A percentile compares a stretch with the other conserved stretches of the same genome.
phyloP scores from a whole-genome alignment of 768 basidiomycete genomes.

The Kwoniella mangroviensis region DNA sequence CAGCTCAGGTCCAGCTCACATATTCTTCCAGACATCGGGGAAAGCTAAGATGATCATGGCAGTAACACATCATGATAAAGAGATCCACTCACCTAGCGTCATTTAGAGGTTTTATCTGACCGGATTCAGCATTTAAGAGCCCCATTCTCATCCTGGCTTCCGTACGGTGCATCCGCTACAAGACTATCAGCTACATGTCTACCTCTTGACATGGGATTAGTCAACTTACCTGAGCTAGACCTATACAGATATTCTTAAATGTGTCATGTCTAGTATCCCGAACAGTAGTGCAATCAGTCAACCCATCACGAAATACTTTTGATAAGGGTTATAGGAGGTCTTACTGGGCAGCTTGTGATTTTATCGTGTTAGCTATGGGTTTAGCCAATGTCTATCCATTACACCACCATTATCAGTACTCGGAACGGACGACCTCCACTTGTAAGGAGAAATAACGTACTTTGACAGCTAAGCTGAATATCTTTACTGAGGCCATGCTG shows the following conservation, averaged over 20 bases:
- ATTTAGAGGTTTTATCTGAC: slow-evolving; percentile 56
- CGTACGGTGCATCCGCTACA: slow-evolving; percentile 53
- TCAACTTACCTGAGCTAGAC: slow-evolving; percentile 52
- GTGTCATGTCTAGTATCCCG: slow-evolving; percentile 43
- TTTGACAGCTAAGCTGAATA: slow-evolving; percentile 54
- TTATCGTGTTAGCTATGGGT: slow-evolving; percentile 56
- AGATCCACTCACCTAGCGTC: slow-evolving; percentile 53
- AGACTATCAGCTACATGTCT: neutral
- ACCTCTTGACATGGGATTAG: neutral
- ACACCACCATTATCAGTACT: neutral
- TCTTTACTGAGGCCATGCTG: slow-evolving; percentile 56
- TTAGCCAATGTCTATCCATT: slow-evolving; percentile 52
- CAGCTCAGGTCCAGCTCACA: neutral
- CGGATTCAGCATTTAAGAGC: slow-evolving; percentile 50
- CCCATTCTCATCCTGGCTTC: slow-evolving; percentile 56
- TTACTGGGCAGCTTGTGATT: slow-evolving; percentile 55
- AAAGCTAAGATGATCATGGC: too few relatives aligned
- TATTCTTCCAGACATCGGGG: too few relatives aligned
- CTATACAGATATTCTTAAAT: slow-evolving; percentile 55
- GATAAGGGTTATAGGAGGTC: slow-evolving; percentile 1
- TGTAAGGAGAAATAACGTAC: slow-evolving; percentile 34
- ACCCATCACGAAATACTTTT: too few relatives aligned
- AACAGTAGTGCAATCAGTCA: too few relatives aligned
- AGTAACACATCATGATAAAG: too few relatives aligned
- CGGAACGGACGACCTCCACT: slow-evolving; percentile 15